Conservation (phyloP, 164 flowering plant genomes). For the Nymphaea colorata region DNA sequence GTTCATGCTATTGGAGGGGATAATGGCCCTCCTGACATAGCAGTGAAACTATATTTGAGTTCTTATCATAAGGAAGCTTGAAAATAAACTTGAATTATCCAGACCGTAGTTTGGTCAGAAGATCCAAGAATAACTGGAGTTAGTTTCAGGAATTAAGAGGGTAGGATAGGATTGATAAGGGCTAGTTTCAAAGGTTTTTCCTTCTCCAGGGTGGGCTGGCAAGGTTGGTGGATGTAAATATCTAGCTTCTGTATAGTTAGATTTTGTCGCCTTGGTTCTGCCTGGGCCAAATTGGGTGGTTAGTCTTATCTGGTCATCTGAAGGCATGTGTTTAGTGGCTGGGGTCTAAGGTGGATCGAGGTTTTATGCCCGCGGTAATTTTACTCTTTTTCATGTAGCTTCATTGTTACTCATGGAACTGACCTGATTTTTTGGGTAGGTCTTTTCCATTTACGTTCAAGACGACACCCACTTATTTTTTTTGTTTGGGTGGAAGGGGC, state of each 20-base stretch:
- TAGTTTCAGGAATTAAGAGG: neutral
- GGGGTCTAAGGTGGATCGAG: slow-evolving; percentile 1
- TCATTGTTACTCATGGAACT: slow-evolving; percentile 27
- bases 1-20: slow-evolving; percentile 83
- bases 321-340: neutral
- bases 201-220: neutral
- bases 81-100: slow-evolving; percentile 14
- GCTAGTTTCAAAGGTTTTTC: neutral
- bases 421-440: slow-evolving; percentile 35
- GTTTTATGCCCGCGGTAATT: slow-evolving; percentile 5
- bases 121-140: neutral
- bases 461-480: neutral
- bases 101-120: neutral
- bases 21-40: slow-evolving; percentile 73
- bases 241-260: neutral
- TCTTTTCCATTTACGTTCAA: slow-evolving; percentile 16
- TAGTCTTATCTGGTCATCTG: slow-evolving; percentile 10
- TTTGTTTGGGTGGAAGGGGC: neutral
- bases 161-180: neutral
- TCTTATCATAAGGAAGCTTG: slow-evolving; percentile 26
- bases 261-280: slow-evolving; percentile 12
- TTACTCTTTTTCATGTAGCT: slow-evolving; percentile 21
- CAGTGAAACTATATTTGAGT: slow-evolving; percentile 57
- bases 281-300: slow-evolving; percentile 14
- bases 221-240: neutral